Percentiles rank a stretch among this genome's conserved stretches.
Conservation (phyloP, 148 eudicot genomes). For the Vaccinium vitisidaea region DNA sequence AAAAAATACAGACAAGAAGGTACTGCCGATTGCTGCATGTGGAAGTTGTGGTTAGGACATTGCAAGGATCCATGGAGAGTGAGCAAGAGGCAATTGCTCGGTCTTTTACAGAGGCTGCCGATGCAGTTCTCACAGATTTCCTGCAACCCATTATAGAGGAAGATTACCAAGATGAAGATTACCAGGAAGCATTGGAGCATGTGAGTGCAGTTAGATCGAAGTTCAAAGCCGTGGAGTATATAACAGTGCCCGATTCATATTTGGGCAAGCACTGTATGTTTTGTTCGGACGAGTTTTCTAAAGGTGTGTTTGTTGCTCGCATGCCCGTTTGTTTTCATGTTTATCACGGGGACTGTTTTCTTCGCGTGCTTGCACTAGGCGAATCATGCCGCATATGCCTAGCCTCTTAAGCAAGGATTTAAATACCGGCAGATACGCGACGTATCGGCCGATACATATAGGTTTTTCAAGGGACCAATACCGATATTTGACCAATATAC, state of each 20-base stretch:
- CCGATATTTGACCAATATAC: too few relatives aligned
- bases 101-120: neutral
- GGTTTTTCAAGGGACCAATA: too few relatives aligned
- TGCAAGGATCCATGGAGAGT: neutral
- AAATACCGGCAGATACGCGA: too few relatives aligned
- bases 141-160: neutral
- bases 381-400: neutral
- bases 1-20: neutral
- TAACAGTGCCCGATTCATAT: too few relatives aligned
- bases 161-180: neutral
- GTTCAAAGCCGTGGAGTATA: too few relatives aligned
- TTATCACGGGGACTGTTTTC: too few relatives aligned
- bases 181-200: neutral
- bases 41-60: neutral
- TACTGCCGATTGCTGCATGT: neutral
- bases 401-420: neutral
- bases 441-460: too few relatives aligned
- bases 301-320: too few relatives aligned
- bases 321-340: too few relatives aligned
- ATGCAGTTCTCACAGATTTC: neutral
- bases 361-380: too few relatives aligned
- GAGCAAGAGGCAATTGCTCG: neutral
- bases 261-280: too few relatives aligned
- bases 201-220: neutral
- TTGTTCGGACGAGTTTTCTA: too few relatives aligned